Evolutionary conservation across 352 stramenopile genomes (phyloP).

Genomic region (Pythium guiyangense): DNA sequence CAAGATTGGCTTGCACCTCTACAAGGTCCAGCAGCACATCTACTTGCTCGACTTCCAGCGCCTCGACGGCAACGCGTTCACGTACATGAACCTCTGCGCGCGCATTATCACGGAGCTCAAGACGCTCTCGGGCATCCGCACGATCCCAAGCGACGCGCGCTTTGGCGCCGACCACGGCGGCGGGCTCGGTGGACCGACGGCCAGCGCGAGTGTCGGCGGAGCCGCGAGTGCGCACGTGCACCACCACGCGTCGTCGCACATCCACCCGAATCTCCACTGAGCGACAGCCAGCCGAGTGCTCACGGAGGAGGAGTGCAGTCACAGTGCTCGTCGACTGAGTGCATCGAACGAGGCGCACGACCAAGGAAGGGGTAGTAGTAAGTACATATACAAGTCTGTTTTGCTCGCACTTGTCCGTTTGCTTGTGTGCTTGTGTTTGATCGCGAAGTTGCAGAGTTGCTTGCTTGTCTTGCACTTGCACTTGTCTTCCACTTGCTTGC

Average conservation of each 20-base stretch:
- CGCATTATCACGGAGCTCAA: conserved; percentile 99
- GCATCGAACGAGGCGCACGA: too few relatives aligned
- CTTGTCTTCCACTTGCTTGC: too few relatives aligned
- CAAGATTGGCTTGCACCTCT: conserved; percentile 95
- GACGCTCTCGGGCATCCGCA: conserved; percentile 85
- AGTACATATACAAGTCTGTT: too few relatives aligned
- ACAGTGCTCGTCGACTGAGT: too few relatives aligned
- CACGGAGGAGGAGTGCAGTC: too few relatives aligned
- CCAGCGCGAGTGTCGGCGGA: conserved; percentile 6
- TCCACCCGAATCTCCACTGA: conserved; percentile 28
- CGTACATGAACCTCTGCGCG: conserved; percentile 99
- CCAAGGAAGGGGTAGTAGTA: too few relatives aligned
- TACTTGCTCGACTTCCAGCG: conserved; percentile 99
- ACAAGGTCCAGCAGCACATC: conserved; percentile 98
- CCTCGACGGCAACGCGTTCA: conserved; percentile 96
- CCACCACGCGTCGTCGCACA: conserved; percentile 44
- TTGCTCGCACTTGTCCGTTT: too few relatives aligned
- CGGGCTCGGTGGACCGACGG: too few relatives aligned
- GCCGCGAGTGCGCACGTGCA: conserved; percentile 19
- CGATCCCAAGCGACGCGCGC: conserved; percentile 45
- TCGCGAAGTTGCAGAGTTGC: neutral
- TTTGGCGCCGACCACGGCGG: conserved; percentile 34
- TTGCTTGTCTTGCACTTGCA: too few relatives aligned
- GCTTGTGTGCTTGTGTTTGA: neutral
- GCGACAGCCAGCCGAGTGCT: neutral